Percentiles rank a stretch among this genome's conserved stretches.
These are phyloP conservation scores for Aspergillus ostianus DNA, from an alignment of 495 filamentous ascomycete genomes.

Conservation along the genomic window DNA sequence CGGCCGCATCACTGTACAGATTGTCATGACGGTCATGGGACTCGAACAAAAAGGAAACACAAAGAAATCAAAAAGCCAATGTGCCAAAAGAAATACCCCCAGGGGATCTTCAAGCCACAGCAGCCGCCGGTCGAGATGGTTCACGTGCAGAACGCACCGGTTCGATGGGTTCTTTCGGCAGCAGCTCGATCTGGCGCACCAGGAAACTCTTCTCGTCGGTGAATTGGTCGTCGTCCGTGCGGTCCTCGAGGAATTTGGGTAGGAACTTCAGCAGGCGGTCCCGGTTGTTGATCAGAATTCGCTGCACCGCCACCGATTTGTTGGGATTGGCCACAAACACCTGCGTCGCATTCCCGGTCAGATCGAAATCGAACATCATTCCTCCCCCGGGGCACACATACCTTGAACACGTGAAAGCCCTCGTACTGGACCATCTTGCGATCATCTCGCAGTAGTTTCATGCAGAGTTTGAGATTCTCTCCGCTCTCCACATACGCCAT, in stretches of 20 bases:
- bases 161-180: constrained; percentile 66
- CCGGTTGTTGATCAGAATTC: constrained; percentile 93
- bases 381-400: constrained; percentile 30
- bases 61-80: constrained; percentile 4
- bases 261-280: constrained; percentile 87
- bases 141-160: constrained; percentile 33
- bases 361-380: constrained; percentile 4
- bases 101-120: constrained; percentile 25
- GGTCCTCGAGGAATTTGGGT: constrained; percentile 86
- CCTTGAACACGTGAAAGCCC: constrained; percentile 98
- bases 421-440: constrained; percentile 99
- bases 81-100: constrained; percentile 6
- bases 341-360: constrained; percentile 38
- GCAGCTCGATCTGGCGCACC: constrained; percentile 85
- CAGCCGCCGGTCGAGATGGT: constrained; percentile 31
- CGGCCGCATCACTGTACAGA: constrained; percentile 12
- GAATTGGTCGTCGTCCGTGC: constrained; percentile 98
- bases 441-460: constrained; percentile 93
- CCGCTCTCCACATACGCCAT: constrained; percentile 92
- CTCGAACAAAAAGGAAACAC: constrained; percentile 16
- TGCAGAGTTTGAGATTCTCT: constrained; percentile 94
- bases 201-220: constrained; percentile 96
- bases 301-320: constrained; percentile 90
- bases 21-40: constrained; percentile 1
- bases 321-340: constrained; percentile 98